Evolutionary conservation across 371 early-diverging fungal genomes (phyloP), one percentile per base, ranked within the genome.

Genomic region (Rhizomucor miehei): DNA sequence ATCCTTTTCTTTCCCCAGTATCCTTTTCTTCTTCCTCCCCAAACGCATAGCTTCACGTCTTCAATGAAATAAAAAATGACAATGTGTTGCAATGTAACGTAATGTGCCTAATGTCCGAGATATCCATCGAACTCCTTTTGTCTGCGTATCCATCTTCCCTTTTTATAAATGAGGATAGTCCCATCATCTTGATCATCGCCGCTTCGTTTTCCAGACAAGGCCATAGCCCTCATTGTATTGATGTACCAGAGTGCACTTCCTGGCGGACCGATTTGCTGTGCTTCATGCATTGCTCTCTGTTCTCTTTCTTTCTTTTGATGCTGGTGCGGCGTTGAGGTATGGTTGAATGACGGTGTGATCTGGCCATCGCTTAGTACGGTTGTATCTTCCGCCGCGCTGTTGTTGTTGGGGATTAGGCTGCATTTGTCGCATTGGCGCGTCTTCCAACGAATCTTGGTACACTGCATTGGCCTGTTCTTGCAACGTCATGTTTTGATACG

Each of bases 401-500:
- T 29, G 29, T 6, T 16, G 19, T 19, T 16, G 14, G 12, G 41
- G 41, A 41, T 3, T 41, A 19, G 19, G 14, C 3, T 4, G 14
- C 16, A 41, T 19, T 19, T 41, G 41, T 19, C 19, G 14, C 41
- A 38, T 17, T 3, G 49, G 49, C 14, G 60, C 63, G 19, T 71
- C 71, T 24, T 71, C 71, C 29, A 29, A 8, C 8, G 29, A 5
- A 8, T 29, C 29, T 29, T 29, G 29, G 8, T 29, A 29, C 29
- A 29, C 29, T 3, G 29, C 29, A 29, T 29, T 29, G 8, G 29
- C 29, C 38, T 56, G 56, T 21, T 71, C 71, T 19, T 67, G 54
- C 6, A 65, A 37, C 10, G 67, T 65, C 71, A 71, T 71, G 14
- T 53, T 59, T 54, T 71, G 65, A 41, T 71, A 71, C 17, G 46